Conservation (phyloP, 108 stramenopile genomes). For the Aurantiochytrium sp. region DNA sequence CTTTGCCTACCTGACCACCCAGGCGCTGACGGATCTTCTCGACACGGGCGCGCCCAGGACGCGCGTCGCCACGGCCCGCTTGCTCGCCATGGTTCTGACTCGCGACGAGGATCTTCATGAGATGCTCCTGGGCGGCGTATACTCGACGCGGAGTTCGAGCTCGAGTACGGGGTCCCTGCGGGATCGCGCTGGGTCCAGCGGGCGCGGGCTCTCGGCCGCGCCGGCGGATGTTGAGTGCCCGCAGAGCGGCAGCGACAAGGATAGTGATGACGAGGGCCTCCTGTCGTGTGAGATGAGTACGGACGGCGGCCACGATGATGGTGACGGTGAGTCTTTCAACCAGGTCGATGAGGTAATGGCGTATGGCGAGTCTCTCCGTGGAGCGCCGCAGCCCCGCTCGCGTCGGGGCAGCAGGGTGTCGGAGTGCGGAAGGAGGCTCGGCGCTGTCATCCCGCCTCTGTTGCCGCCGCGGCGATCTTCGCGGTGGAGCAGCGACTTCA, state of each 20-base stretch:
- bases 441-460: too few relatives aligned
- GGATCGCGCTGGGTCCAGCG: too few relatives aligned
- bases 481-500: too few relatives aligned
- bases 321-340: not conserved
- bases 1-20: not conserved
- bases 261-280: not conserved
- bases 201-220: too few relatives aligned
- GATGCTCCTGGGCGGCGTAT: not conserved
- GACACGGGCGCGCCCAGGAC: not conserved
- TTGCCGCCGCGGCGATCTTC: too few relatives aligned
- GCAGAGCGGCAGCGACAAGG: not conserved
- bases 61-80: not conserved
- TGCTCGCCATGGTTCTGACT: not conserved
- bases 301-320: not conserved
- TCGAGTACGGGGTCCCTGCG: too few relatives aligned
- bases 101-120: not conserved
- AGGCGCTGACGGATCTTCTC: not conserved
- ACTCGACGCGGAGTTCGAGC: too few relatives aligned
- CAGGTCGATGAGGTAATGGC: not conserved
- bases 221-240: not conserved
- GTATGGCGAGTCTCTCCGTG: not conserved
- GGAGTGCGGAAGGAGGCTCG: too few relatives aligned
- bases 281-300: not conserved
- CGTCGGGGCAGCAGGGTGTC: too few relatives aligned
- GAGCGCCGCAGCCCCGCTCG: too few relatives aligned